Conservation (phyloP, 208 protist genomes). For the Acanthamoeba sp. region DNA sequence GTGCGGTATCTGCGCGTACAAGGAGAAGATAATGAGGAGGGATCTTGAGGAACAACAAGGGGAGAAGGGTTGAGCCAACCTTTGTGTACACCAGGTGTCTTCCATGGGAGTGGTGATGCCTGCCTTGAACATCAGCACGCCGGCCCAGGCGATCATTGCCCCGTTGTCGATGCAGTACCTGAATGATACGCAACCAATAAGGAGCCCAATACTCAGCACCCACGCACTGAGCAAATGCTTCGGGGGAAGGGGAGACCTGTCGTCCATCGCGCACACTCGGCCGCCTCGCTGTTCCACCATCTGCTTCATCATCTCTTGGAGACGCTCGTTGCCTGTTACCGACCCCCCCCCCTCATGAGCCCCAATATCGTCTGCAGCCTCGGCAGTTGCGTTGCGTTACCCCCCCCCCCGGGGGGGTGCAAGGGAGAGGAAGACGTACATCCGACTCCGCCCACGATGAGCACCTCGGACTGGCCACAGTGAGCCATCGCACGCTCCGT, state of each 20-base stretch:
- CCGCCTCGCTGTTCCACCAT: constrained; percentile 95
- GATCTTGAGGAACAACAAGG: background rate
- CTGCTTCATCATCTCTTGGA: constrained; percentile 97
- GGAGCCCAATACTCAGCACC: no score
- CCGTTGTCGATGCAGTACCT: constrained; percentile 99
- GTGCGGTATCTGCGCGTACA: constrained; percentile 48
- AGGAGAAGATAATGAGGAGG: background rate
- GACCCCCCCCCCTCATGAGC: no score
- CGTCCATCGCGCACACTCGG: constrained; percentile 95
- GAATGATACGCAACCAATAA: background rate
- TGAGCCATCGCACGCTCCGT: constrained; percentile 99
- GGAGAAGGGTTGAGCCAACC: constrained; percentile 68
- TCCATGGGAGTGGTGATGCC: constrained; percentile 81
- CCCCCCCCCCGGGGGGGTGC: no score
- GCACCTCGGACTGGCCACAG: constrained; percentile 94
- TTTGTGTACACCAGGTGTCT: constrained; percentile 89
- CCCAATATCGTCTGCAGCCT: no score
- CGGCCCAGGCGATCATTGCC: constrained; percentile 99
- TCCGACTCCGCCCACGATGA: constrained; percentile 99
- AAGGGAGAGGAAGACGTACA: constrained; percentile 89
- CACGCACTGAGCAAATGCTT: background rate
- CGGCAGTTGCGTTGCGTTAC: no score
- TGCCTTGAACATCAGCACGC: constrained; percentile 92
- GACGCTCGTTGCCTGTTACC: constrained; percentile 93
- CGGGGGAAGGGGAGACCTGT: constrained; percentile 74